Conservation (phyloP, 2,329 filamentous ascomycete species). For the Tolypocladium ovalisporum region DNA sequence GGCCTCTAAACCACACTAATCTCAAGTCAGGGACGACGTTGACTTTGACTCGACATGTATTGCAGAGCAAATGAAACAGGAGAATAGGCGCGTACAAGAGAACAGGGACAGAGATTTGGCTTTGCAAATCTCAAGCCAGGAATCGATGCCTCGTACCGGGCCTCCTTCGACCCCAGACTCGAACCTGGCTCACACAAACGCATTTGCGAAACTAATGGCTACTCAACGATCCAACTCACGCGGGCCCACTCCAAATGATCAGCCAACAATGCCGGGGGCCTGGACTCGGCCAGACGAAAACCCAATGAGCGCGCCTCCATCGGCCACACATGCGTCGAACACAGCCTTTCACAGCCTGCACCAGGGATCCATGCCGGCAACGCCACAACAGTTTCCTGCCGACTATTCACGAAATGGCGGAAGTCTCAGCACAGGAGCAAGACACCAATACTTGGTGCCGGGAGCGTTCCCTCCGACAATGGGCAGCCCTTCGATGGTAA, state of each 20-base stretch:
- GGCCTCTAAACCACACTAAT: slow-evolving; percentile 6
- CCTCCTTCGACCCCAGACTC: background rate
- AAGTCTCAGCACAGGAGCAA: background rate
- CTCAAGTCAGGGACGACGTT: slow-evolving; percentile 19
- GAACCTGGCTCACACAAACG: slow-evolving; percentile 1
- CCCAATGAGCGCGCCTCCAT: background rate
- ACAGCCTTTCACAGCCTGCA: background rate
- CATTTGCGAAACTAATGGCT: slow-evolving; percentile 6
- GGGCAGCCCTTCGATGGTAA: background rate
- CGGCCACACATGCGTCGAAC: background rate
- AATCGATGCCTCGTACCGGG: slow-evolving; percentile 2
- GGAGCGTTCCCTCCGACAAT: background rate
- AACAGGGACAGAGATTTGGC: slow-evolving; percentile 17
- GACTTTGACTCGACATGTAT: slow-evolving; percentile 15
- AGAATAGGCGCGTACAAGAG: slow-evolving; percentile 19
- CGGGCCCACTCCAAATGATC: background rate
- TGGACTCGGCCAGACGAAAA: slow-evolving; percentile 7
- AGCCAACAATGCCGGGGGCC: background rate
- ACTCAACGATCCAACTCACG: slow-evolving; percentile 6
- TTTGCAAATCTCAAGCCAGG: slow-evolving; percentile 13
- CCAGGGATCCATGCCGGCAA: background rate
- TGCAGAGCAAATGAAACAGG: slow-evolving; percentile 22
- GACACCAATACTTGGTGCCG: background rate
- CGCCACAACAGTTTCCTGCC: background rate
- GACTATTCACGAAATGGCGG: background rate